Conservation (phyloP, 495 filamentous ascomycete species). For the Ascodesmis nigricans region DNA sequence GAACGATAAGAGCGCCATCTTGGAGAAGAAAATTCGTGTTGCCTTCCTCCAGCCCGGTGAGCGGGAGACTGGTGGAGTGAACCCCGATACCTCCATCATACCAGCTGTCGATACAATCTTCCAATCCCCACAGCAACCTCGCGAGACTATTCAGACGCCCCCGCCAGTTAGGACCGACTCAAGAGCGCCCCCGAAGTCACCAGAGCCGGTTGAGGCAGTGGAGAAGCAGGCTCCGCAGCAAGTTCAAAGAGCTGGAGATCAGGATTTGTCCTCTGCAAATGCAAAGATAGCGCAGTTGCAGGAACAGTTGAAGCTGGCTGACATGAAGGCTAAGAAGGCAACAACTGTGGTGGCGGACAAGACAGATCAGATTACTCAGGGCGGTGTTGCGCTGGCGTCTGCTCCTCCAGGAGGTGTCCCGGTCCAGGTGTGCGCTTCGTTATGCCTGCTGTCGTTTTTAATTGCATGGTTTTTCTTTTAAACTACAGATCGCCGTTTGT, state of each 20-base stretch:
- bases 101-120: too few species aligned
- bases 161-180: too few species aligned
- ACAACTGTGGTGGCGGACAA: constrained; percentile 23
- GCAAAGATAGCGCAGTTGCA: constrained; percentile 47
- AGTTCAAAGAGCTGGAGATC: too few species aligned
- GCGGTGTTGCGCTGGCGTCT: constrained; percentile 24
- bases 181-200: too few species aligned
- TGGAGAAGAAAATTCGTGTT: constrained; percentile 95
- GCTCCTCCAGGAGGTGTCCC: constrained; percentile 52
- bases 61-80: too few species aligned
- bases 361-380: constrained; percentile 9
- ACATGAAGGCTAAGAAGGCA: constrained; percentile 46
- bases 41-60: constrained; percentile 44
- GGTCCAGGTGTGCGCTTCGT: constrained; percentile 53
- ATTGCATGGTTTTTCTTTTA: constrained; percentile 91
- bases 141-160: too few species aligned
- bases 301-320: constrained; percentile 44
- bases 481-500: constrained; percentile 13
- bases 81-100: too few species aligned
- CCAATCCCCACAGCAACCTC: too few species aligned
- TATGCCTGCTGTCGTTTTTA: constrained; percentile 79
- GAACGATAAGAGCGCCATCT: constrained; percentile 49
- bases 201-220: too few species aligned
- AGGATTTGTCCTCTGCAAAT: constrained; percentile 56
- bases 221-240: too few species aligned